Base-by-base conservation (phyloP, 129 eudicot species). In the Artemisia tridentata region DNA sequence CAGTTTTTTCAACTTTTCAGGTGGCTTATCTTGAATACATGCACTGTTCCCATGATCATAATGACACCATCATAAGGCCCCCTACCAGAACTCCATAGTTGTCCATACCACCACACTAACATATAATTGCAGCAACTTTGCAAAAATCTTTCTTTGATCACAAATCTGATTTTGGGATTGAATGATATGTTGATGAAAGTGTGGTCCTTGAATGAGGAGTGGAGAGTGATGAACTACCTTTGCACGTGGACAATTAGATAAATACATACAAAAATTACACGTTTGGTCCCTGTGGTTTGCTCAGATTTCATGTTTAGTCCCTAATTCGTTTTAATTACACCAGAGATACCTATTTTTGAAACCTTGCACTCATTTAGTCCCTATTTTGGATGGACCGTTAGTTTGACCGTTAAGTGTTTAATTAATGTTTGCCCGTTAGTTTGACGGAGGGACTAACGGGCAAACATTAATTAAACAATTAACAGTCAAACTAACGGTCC, bases 191-290 rank as follows among this genome's bases (percentile, higher is more conserved):
- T 56, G 60, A 58, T 68, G 63, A 57, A 48, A 63, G 76, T 64
- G 75, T 64, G 75, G 76, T 77, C 66, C 72, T 59, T 13, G 62
- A 67, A 53, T 64, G 62, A 54, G 65, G 61, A 59, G 53, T 57
- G 29, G 21, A 23, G 53, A 65, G 72, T 76, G 45, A 61, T 68
- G 69, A 75, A 63, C 55, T 34, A 73, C 71, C 69, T 60, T 68
- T 50, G 80, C 77, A 71, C 81, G 71, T 71, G 81, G 72, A 71
- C 17, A 52, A 64, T 63, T 78, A 54, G 77, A 71, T 64, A 34
- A 68, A 70, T 70, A 53, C 72, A 63, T 63, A 53, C 72, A 77
- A n/a, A n/a, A n/a, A n/a, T n/a, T n/a, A n/a, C n/a, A n/a, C n/a
- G n/a, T n/a, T n/a, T n/a, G n/a, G n/a, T n/a, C n/a, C n/a, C n/a